Base-by-base conservation (phyloP, 2,329 filamentous ascomycete genomes). In the Alternaria novae-zelandiae region DNA sequence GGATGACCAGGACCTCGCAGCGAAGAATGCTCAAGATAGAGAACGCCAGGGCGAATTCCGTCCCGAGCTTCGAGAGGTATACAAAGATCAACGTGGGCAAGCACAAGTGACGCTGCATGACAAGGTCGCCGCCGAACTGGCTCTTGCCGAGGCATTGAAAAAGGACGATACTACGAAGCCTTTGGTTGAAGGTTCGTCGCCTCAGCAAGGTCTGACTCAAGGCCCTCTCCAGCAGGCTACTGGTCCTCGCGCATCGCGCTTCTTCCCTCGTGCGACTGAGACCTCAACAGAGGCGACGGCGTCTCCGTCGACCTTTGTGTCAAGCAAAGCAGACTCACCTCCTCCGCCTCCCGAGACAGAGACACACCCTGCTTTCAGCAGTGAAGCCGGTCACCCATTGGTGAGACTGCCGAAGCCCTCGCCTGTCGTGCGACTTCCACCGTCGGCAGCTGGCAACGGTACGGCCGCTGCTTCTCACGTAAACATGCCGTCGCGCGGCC, bases 401-500 rank as follows among this genome's bases (percentile, higher is more conserved):
- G 91, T 94, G 8, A 89, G 87, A 36, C 81, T 94, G 9, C 92
- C 92, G 0, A 87, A 84, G 41, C 88, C 89, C 8, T 86, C 90
- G 58, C 92, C 93, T 30, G 87, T 93, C 25, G 94, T 98, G 12
- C 93, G 90, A 75, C 86, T 98, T 5, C 94, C 93, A 4, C 93
- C 92, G 8, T 74, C 83, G 21, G 71, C 69, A 11, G 61, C 67
- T n/a, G 74, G 74, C 20, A 76, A 82, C 23, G 81, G 83, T 17
- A 71, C 72, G 23, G 20, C 60, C 20, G 66, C 78, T 51, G 71
- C 74, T 32, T 75, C 77, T 43, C 79, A 82, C 21, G 81, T 84
- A 20, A 73, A 74, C 61, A 81, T 83, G 79, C 79, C 78, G 28
- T 60, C 71, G 36, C 73, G 77, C 28, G 68, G 70, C 41, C 71